A percentile compares a stretch with the other conserved stretches of the same genome.
Conservation (phyloP, 2,329 filamentous ascomycete genomes). For the Orbilia quercus region DNA sequence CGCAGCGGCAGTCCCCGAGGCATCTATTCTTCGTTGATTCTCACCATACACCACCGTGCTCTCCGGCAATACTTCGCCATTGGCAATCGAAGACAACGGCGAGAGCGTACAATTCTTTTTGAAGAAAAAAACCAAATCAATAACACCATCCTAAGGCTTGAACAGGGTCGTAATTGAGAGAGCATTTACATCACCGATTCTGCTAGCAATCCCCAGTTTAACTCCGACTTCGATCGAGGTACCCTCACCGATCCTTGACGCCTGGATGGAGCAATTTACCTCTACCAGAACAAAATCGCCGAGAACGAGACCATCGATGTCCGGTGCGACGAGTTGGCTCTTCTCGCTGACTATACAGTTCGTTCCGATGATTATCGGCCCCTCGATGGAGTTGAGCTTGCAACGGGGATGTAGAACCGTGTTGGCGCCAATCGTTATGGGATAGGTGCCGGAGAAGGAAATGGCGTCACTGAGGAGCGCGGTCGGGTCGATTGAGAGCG, state of each 20-base stretch:
- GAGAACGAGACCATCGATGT: slow-evolving; percentile 65
- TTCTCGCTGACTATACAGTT: slow-evolving; percentile 84
- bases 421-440: slow-evolving; percentile 80
- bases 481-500: slow-evolving; percentile 44
- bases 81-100: slow-evolving; percentile 23
- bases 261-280: slow-evolving; percentile 71
- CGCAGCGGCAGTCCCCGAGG: slow-evolving; percentile 28
- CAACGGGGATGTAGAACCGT: slow-evolving; percentile 87
- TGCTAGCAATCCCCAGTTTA: slow-evolving; percentile 71
- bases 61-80: slow-evolving; percentile 26
- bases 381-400: slow-evolving; percentile 79
- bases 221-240: slow-evolving; percentile 73
- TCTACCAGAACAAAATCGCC: slow-evolving; percentile 74
- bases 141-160: background rate
- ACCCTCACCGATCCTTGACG: slow-evolving; percentile 66
- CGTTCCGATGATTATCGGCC: slow-evolving; percentile 82
- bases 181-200: slow-evolving; percentile 70
- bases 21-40: slow-evolving; percentile 39
- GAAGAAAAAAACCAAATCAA: background rate
- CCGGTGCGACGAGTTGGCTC: slow-evolving; percentile 68
- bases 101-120: slow-evolving; percentile 50
- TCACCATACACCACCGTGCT: slow-evolving; percentile 46
- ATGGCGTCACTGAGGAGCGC: slow-evolving; percentile 70
- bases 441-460: slow-evolving; percentile 76
- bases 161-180: background rate